phyloP scores from a whole-genome alignment of 352 stramenopile genomes.

The Saprolegnia parasitica region DNA sequence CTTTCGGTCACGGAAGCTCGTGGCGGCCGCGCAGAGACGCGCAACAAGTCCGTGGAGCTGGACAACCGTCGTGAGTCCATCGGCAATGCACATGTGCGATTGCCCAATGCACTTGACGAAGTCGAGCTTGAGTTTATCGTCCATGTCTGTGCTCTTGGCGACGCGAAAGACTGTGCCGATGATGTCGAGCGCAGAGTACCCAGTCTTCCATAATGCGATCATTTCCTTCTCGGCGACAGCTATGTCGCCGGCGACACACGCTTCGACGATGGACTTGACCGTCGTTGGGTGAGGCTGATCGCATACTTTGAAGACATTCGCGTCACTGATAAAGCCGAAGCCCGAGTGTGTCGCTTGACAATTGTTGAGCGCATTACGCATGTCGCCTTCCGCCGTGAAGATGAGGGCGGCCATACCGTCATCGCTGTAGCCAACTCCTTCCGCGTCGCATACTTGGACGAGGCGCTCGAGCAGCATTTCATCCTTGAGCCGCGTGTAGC shows the following conservation, averaged over 20 bases:
- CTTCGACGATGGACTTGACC: conserved; percentile 56
- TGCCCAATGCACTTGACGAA: conserved; percentile 87
- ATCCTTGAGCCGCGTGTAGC: conserved; percentile 94
- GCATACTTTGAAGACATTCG: conserved; percentile 94
- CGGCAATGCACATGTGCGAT: conserved; percentile 94
- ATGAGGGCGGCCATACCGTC: conserved; percentile 97
- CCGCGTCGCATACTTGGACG: conserved; percentile 89
- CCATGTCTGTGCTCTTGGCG: conserved; percentile 81
- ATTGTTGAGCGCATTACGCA: conserved; percentile 99
- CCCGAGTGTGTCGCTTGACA: conserved; percentile 95
- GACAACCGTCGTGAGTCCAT: conserved; percentile 87
- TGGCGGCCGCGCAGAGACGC: conserved; percentile 50
- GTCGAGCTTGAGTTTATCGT: conserved; percentile 81
- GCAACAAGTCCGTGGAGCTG: conserved; percentile 94
- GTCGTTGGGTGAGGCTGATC: conserved; percentile 94
- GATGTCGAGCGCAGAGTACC: conserved; percentile 96
- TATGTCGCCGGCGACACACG: conserved; percentile 81
- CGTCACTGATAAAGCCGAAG: conserved; percentile 94
- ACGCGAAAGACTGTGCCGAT: conserved; percentile 98
- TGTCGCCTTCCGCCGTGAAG: conserved; percentile 98
- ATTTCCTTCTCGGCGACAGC: conserved; percentile 73
- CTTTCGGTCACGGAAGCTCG: not conserved
- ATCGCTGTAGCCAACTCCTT: conserved; percentile 83
- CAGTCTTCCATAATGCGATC: conserved; percentile 67
- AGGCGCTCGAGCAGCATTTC: conserved; percentile 94